These are phyloP conservation scores for Boletus semigastroideus DNA, from an alignment of 1,284 basidiomycete genomes.

Conservation along the genomic window DNA sequence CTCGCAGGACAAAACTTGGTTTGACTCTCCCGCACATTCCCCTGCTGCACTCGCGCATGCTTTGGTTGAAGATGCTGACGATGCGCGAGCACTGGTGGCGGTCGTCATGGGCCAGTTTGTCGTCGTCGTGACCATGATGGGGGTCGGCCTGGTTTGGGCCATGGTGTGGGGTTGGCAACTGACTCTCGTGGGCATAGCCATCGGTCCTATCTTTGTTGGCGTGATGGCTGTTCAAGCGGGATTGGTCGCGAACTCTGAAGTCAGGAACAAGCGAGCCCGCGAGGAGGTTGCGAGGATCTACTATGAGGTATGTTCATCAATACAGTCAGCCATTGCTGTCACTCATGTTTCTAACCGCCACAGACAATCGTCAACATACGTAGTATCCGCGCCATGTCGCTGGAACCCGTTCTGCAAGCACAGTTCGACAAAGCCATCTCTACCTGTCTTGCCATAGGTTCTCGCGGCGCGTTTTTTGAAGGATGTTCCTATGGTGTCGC, in stretches of 20 bases:
- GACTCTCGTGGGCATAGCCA: constrained; percentile 86
- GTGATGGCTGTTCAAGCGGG: constrained; percentile 74
- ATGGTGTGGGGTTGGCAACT: constrained; percentile 89
- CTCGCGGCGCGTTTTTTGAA: constrained; percentile 77
- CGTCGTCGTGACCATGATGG: constrained; percentile 81
- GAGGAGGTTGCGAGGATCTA: constrained; percentile 86
- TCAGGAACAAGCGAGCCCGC: constrained; percentile 77
- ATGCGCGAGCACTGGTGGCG: constrained; percentile 78
- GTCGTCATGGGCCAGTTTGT: constrained; percentile 72
- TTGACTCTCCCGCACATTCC: constrained; percentile 70
- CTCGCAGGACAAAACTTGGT: constrained; percentile 88
- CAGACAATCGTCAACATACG: constrained; percentile 85
- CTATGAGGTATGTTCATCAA: constrained; percentile 63
- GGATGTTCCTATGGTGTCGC: constrained; percentile 83
- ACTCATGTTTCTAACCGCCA: constrained; percentile 8
- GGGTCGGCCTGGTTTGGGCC: constrained; percentile 85
- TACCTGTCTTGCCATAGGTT: constrained; percentile 65
- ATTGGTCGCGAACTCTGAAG: constrained; percentile 71
- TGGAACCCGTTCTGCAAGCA: constrained; percentile 71
- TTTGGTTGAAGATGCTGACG: constrained; percentile 90
- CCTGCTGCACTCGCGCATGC: constrained; percentile 72
- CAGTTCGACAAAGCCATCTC: constrained; percentile 68
- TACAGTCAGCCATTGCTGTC: not conserved
- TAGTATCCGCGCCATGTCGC: constrained; percentile 87
- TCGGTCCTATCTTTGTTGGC: constrained; percentile 81